These are phyloP conservation scores for Phaeosphaeria sp. DNA, from an alignment of 2,329 filamentous ascomycete species.

Conservation along the genomic window DNA sequence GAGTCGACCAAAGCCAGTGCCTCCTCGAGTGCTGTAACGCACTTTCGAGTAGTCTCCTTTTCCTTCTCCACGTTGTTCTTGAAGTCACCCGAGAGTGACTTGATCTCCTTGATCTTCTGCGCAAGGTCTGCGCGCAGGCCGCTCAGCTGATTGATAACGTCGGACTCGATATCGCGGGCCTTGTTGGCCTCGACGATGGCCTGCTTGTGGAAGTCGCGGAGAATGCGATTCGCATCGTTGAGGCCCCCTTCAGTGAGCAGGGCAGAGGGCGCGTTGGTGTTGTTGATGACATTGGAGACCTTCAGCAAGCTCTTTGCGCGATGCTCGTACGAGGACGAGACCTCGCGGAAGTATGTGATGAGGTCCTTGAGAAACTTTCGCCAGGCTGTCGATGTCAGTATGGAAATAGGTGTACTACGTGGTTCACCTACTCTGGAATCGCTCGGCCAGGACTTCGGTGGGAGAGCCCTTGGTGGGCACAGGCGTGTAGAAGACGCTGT, in stretches of 20 bases:
- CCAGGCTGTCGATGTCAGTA: conserved; percentile 72
- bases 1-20: conserved; percentile 79
- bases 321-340: conserved; percentile 87
- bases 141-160: conserved; percentile 86
- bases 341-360: conserved; percentile 91
- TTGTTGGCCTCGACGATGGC: conserved; percentile 83
- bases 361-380: conserved; percentile 93
- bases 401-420: not conserved
- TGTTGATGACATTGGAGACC: conserved; percentile 83
- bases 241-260: conserved; percentile 86
- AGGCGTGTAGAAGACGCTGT: conserved; percentile 88
- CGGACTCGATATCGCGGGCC: conserved; percentile 86
- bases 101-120: conserved; percentile 99
- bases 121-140: conserved; percentile 86
- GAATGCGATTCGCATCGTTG: conserved; percentile 81
- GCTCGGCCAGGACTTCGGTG: conserved; percentile 83
- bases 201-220: conserved; percentile 83
- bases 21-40: conserved; percentile 82
- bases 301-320: conserved; percentile 83
- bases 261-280: conserved; percentile 73
- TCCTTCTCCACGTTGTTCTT: conserved; percentile 97
- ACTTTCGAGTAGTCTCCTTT: conserved; percentile 81
- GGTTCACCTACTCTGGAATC: conserved; percentile 78
- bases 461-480: conserved; percentile 87
- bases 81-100: conserved; percentile 89